Evolutionary conservation across 306 rosid genomes (phyloP).

Genomic region (Cucurbita maxima): DNA sequence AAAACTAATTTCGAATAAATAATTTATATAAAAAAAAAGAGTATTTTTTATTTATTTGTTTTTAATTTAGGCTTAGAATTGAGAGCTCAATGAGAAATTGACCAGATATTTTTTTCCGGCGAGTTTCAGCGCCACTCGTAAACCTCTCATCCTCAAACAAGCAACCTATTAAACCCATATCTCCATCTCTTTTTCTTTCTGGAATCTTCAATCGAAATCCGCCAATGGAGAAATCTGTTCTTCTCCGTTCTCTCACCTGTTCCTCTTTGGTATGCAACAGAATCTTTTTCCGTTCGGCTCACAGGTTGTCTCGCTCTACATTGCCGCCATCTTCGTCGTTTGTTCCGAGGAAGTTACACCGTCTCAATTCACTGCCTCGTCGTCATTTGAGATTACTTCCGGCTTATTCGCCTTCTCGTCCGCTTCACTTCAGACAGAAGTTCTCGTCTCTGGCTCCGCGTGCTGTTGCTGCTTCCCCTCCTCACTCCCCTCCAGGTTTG

Average conservation of each 20-base stretch:
- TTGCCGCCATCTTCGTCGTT: constrained; percentile 2
- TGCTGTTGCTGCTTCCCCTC: constrained; percentile 43
- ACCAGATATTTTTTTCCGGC: neutral
- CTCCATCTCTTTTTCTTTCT: neutral
- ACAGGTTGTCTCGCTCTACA: constrained; percentile 1
- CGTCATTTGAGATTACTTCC: constrained; percentile 25
- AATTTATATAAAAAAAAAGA: too few species aligned
- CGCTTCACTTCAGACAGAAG: constrained; percentile 14
- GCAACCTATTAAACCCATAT: neutral
- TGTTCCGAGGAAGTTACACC: constrained; percentile 8
- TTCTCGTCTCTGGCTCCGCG: constrained; percentile 49
- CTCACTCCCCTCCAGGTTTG: constrained; percentile 39
- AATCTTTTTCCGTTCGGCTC: constrained; percentile 33
- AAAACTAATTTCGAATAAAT: too few species aligned
- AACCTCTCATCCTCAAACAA: neutral
- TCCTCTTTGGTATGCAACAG: constrained; percentile 34
- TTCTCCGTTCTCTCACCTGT: constrained; percentile 51
- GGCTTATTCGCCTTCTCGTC: constrained; percentile 9
- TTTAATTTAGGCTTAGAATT: neutral
- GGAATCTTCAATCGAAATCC: neutral
- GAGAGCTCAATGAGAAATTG: neutral
- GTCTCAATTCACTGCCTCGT: constrained; percentile 22
- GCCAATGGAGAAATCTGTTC: constrained; percentile 59
- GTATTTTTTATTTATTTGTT: too few species aligned
- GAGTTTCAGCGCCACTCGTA: constrained; percentile 3